These are phyloP conservation scores for Cladosporium colombiae DNA, from an alignment of 2,329 filamentous ascomycete species.

Conservation along the genomic window DNA sequence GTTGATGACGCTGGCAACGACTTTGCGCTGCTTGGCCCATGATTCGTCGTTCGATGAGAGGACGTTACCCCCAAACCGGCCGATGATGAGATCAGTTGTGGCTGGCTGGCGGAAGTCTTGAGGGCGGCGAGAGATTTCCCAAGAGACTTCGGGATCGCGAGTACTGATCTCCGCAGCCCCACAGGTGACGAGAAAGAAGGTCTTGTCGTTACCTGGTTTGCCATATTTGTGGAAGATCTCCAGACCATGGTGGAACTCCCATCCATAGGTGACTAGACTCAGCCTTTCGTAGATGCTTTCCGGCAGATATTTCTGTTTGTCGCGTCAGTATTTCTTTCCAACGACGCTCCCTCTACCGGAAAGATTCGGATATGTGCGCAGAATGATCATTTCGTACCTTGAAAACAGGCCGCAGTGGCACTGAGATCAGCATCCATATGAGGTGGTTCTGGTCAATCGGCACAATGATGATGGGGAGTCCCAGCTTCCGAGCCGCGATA, in stretches of 20 bases:
- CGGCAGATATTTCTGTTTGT: conserved; percentile 27
- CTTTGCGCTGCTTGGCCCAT: conserved; percentile 37
- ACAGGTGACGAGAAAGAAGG: conserved; percentile 28
- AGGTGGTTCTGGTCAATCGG: conserved; percentile 32
- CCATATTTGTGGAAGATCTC: conserved; percentile 24
- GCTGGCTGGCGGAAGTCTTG: conserved; percentile 30
- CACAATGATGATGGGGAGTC: conserved; percentile 30
- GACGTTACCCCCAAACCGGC: conserved; percentile 32
- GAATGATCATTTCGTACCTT: background rate
- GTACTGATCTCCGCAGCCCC: conserved; percentile 31
- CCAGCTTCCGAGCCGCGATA: conserved; percentile 28
- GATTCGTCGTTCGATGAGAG: conserved; percentile 29
- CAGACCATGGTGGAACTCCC: conserved; percentile 31
- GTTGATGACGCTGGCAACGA: conserved; percentile 37
- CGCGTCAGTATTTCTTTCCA: background rate
- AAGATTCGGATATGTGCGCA: background rate
- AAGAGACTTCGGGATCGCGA: conserved; percentile 28
- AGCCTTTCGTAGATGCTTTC: conserved; percentile 27
- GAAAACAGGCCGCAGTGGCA: conserved; percentile 25
- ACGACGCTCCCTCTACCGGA: background rate
- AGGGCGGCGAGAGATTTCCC: conserved; percentile 28
- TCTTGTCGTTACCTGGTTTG: conserved; percentile 24
- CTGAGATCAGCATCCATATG: conserved; percentile 31
- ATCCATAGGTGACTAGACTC: conserved; percentile 30
- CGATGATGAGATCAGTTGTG: conserved; percentile 27